Evolutionary conservation across 768 basidiomycete species (phyloP).

Genomic region (Holtermannia corniformis): DNA sequence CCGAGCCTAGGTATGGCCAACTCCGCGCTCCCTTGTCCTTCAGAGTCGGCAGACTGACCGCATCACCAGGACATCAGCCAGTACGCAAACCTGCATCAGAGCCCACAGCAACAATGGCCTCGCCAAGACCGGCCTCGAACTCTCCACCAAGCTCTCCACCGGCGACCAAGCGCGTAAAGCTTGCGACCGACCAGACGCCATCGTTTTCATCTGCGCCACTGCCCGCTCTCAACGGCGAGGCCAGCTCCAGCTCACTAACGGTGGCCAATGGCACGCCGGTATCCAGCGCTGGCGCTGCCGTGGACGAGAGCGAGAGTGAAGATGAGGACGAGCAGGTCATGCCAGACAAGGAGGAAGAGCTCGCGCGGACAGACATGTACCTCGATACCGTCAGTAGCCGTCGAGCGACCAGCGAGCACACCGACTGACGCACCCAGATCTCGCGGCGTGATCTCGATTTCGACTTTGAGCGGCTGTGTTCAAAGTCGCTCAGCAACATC

Average conservation of each 20-base stretch:
- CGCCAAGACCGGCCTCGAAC: too few species aligned
- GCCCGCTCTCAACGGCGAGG: conserved; percentile 62
- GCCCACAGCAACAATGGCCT: too few species aligned
- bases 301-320: conserved; percentile 37
- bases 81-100: too few species aligned
- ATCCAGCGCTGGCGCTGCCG: too few species aligned
- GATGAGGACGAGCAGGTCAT: conserved; percentile 35
- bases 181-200: conserved; percentile 43
- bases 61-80: too few species aligned
- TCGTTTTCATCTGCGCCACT: conserved; percentile 55
- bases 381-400: conserved; percentile 72
- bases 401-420: not conserved
- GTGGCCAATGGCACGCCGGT: too few species aligned
- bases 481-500: conserved; percentile 89
- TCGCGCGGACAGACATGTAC: conserved; percentile 67
- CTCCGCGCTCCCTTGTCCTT: too few species aligned
- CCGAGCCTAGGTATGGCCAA: too few species aligned
- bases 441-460: conserved; percentile 87
- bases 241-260: conserved; percentile 55
- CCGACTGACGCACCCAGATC: conserved; percentile 53
- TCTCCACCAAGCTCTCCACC: conserved; percentile 25
- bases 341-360: conserved; percentile 29
- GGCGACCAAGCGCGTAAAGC: conserved; percentile 24
- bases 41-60: too few species aligned
- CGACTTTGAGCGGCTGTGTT: conserved; percentile 98